Conservation (phyloP, 805 yeast species). For the Tetrapisispora taiwanensis region DNA sequence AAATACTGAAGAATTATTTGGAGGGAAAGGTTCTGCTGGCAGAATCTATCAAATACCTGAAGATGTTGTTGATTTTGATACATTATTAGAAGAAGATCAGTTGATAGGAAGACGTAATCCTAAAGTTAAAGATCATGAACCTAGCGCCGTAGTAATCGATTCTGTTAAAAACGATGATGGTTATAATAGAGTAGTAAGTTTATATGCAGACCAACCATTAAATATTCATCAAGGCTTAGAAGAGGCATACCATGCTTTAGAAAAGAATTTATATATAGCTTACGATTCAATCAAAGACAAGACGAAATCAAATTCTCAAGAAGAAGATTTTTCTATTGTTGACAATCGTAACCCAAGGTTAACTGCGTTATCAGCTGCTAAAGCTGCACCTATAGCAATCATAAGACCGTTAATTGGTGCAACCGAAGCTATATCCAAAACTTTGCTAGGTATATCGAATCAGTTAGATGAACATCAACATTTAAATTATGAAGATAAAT, state of each 20-base stretch:
- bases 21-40: slow-evolving; percentile 58
- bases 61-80: slow-evolving; percentile 13
- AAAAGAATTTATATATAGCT: slow-evolving; percentile 56
- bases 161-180: slow-evolving; percentile 12
- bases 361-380: slow-evolving; percentile 57
- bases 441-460: slow-evolving; percentile 76
- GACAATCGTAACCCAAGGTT: slow-evolving; percentile 45
- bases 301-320: neutral
- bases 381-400: slow-evolving; percentile 70
- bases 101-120: slow-evolving; percentile 28
- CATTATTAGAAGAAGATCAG: slow-evolving; percentile 28
- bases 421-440: slow-evolving; percentile 76
- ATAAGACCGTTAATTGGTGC: slow-evolving; percentile 86
- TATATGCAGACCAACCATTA: slow-evolving; percentile 78
- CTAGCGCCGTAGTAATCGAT: slow-evolving; percentile 23
- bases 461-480: slow-evolving; percentile 61
- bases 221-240: slow-evolving; percentile 60
- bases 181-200: slow-evolving; percentile 41
- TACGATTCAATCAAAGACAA: slow-evolving; percentile 44
- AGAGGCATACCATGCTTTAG: slow-evolving; percentile 66
- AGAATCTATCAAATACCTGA: slow-evolving; percentile 21
- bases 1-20: slow-evolving; percentile 65
- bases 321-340: slow-evolving; percentile 3
- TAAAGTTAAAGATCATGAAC: slow-evolving; percentile 23
- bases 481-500: slow-evolving; percentile 54